Evolutionary conservation across 164 flowering plant species (phyloP), one percentile per base, ranked within the genome.

Genomic region (Cinnamomum chago): DNA sequence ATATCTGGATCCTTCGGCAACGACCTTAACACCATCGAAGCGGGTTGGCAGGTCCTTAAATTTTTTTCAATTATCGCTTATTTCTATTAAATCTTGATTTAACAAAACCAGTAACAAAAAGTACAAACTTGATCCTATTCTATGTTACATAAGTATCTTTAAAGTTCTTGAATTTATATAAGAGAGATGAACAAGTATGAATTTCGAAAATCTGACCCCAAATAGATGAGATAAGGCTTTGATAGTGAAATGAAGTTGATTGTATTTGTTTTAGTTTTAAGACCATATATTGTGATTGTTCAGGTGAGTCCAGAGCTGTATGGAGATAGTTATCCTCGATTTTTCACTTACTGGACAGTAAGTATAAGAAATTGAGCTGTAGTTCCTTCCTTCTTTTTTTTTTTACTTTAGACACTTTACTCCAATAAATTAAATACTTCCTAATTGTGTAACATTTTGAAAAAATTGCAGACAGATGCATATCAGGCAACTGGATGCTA

Each of bases 311-410:
- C 99, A 22, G 97, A 91, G 73, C 73, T 94, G 62, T 96, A 92
- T 79, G 99, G 99, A 47, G 99, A 94, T 81, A 86, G 82, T 72
- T 83, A 86, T 65, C 98, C 99, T 12, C 83, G 99, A 73, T 96
- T 96, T 85, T 96, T 96, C 90, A 96, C 97, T 64, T 96, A 96
- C 62, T 96, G 99, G 99, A 96, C 98, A 5, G 99, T 96, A 82
- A 85, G 97, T 40, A 66, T 50, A 47, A 47, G 40, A 47, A 70
- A 47, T n/a, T 70, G 15, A 70, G 72, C 11, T 40, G 12, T 70
- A 22, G 14, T 23, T 23, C 72, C 17, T 30, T 68, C 51, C 20
- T 24, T 9, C 2, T 28, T 66, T 40, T 9, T 24, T 28, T 66
- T 40, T 68, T 64, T 3, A 0, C 11, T 3, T 12, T 55, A 20